These are phyloP conservation scores for Aspergillus flavus DNA, from an alignment of 2,329 filamentous ascomycete genomes.

Conservation along the genomic window DNA sequence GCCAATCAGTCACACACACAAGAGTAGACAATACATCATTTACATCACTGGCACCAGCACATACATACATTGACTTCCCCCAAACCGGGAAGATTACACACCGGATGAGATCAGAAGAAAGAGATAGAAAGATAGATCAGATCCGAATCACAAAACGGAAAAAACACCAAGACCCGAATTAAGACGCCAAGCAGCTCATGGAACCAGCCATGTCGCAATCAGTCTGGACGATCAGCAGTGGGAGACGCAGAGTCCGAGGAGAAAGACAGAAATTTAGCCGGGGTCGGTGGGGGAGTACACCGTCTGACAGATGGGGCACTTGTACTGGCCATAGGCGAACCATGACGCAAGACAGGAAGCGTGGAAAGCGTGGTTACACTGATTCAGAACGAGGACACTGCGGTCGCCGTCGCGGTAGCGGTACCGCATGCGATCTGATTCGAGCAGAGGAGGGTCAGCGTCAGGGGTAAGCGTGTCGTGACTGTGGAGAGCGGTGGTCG, in stretches of 20 bases:
- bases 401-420: conserved; percentile 7
- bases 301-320: conserved; percentile 34
- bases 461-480: background rate
- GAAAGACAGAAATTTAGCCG: conserved; percentile 4
- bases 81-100: background rate
- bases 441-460: background rate
- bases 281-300: conserved; percentile 22
- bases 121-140: background rate
- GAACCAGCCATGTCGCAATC: background rate
- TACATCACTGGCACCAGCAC: background rate
- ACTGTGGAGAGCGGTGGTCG: background rate
- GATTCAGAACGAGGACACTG: conserved; percentile 29
- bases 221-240: background rate
- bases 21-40: no score
- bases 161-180: background rate
- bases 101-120: background rate
- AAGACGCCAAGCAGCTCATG: background rate
- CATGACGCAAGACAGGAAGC: conserved; percentile 31
- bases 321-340: conserved; percentile 33
- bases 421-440: background rate
- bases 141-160: background rate
- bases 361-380: conserved; percentile 35
- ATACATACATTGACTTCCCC: background rate
- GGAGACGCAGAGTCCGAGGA: background rate
- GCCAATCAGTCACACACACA: no score